These are phyloP conservation scores for Gigaspora rosea DNA, from an alignment of 192 early-diverging fungal genomes.

Conservation along the genomic window DNA sequence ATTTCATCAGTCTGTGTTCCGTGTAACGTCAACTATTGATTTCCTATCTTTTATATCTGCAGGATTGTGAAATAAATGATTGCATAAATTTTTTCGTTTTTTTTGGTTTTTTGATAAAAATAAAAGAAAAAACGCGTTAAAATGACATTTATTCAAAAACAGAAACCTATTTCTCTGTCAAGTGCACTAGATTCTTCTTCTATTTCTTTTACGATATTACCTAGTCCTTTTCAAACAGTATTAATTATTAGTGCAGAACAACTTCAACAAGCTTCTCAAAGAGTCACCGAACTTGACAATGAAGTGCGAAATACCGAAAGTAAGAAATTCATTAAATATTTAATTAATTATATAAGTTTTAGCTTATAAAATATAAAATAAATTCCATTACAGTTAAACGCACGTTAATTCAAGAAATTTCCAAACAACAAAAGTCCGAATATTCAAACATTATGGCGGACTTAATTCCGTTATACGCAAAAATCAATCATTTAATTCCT, in stretches of 20 bases:
- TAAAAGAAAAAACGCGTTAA: neutral
- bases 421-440: slow-evolving; percentile 10
- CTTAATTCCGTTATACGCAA: slow-evolving; percentile 27
- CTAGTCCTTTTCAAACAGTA: slow-evolving; percentile 25
- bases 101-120: too few relatives aligned
- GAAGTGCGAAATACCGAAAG: slow-evolving; percentile 21
- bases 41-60: too few relatives aligned
- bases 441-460: slow-evolving; percentile 25
- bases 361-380: neutral
- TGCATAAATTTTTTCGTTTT: too few relatives aligned
- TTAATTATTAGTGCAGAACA: slow-evolving; percentile 15
- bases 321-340: neutral
- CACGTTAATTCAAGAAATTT: neutral
- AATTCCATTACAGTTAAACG: slow-evolving; percentile 1
- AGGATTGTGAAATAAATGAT: too few relatives aligned
- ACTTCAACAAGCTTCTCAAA: slow-evolving; percentile 21
- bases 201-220: slow-evolving; percentile 20
- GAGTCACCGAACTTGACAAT: slow-evolving; percentile 15
- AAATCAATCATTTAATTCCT: slow-evolving; percentile 28
- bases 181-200: neutral
- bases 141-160: neutral
- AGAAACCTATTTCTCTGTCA: neutral
- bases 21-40: too few relatives aligned
- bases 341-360: neutral
- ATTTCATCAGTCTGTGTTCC: too few relatives aligned